Percentiles rank a stretch among this genome's conserved stretches.
phyloP scores from a whole-genome alignment of 192 early-diverging fungal genomes.

The Backusella psychrophila region DNA sequence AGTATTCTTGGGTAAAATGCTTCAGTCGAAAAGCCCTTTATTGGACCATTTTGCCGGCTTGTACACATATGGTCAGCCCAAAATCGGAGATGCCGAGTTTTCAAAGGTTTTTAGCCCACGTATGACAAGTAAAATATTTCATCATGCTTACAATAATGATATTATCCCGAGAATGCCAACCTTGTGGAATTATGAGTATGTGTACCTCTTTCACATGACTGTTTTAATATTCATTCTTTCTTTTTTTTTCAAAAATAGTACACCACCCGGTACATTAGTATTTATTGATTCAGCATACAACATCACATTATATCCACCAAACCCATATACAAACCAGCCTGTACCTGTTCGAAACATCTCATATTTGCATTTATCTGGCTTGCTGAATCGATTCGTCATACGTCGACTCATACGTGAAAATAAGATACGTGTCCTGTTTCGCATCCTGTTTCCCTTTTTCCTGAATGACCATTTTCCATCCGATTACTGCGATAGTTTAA shows the following conservation, averaged over 20 bases:
- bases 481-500: conserved; percentile 44
- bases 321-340: conserved; percentile 44
- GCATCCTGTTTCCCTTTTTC: conserved; percentile 48
- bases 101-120: conserved; percentile 44
- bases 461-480: conserved; percentile 57
- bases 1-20: conserved; percentile 54
- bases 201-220: not conserved
- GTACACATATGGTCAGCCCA: conserved; percentile 53
- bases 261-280: conserved; percentile 55
- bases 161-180: conserved; percentile 1
- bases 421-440: conserved; percentile 42
- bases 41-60: conserved; percentile 50
- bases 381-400: conserved; percentile 46
- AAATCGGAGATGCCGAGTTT: conserved; percentile 49
- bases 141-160: conserved; percentile 57
- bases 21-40: conserved; percentile 45
- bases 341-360: conserved; percentile 51
- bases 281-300: conserved; percentile 48
- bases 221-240: not conserved
- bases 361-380: conserved; percentile 50
- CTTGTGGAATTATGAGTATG: conserved; percentile 3
- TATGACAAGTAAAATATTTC: conserved; percentile 52
- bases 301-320: conserved; percentile 51
- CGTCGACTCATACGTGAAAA: conserved; percentile 41
- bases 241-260: conserved; percentile 25